Percentiles rank a stretch among this genome's conserved stretches.
Conservation (phyloP, 202 grass and related monocot species). For the Panicum virgatum region DNA sequence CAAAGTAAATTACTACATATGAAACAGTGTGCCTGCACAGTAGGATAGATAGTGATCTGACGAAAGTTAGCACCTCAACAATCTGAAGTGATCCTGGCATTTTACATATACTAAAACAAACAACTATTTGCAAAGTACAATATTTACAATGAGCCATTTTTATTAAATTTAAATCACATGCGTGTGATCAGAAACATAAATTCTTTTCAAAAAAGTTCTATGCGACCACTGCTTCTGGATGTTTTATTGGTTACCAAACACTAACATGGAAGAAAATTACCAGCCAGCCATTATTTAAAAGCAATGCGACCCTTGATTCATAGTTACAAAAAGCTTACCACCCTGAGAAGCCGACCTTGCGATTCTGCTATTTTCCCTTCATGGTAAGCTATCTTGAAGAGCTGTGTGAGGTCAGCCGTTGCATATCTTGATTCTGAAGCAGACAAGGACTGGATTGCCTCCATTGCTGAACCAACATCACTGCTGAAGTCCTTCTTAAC, state of each 20-base stretch:
- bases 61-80: background rate
- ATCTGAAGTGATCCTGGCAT: background rate
- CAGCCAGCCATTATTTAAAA: background rate
- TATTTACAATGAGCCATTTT: background rate
- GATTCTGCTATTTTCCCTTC: constrained; percentile 71
- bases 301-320: background rate
- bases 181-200: background rate
- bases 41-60: background rate
- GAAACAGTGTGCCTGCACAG: background rate
- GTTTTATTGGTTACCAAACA: background rate
- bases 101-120: background rate
- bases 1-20: background rate
- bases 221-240: background rate
- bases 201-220: background rate
- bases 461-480: constrained; percentile 51
- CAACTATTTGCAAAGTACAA: background rate
- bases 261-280: background rate
- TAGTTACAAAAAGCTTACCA: constrained; percentile 52
- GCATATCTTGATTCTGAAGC: constrained; percentile 43
- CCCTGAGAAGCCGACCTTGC: constrained; percentile 75
- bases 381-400: constrained; percentile 76
- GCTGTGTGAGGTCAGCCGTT: constrained; percentile 71
- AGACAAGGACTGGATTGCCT: constrained; percentile 49
- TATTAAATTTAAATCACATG: background rate
- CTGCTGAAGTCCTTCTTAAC: constrained; percentile 77